Percentiles rank a stretch among this genome's conserved stretches.
Evolutionary conservation across 176 grass and related monocot genomes (phyloP).

Genomic region (Paspalum notatum): DNA sequence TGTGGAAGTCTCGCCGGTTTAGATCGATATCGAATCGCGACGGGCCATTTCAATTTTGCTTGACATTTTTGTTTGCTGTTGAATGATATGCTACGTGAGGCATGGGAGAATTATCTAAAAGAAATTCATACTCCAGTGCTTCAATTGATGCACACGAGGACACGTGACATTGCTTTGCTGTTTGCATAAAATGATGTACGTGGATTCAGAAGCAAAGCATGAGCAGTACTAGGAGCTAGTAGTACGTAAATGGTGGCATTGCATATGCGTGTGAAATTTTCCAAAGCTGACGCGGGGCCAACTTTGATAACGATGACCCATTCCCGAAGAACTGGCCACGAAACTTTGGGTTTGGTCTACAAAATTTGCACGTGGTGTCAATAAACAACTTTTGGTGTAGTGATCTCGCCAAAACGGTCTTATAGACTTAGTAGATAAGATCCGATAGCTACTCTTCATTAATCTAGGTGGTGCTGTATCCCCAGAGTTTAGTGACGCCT

Average conservation of each 20-base stretch:
- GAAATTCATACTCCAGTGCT: neutral
- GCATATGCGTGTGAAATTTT: constrained; percentile 10
- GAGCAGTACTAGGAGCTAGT: neutral
- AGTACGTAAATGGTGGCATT: neutral
- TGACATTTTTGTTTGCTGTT: neutral
- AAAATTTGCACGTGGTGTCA: neutral
- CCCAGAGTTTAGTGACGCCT: too few relatives aligned
- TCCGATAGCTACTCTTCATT: too few relatives aligned
- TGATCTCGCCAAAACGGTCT: too few relatives aligned
- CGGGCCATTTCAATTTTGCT: neutral
- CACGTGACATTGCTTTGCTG: neutral
- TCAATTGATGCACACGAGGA: neutral
- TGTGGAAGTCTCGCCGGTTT: neutral
- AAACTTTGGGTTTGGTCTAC: neutral
- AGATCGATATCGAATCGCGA: neutral
- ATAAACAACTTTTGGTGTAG: neutral
- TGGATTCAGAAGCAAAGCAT: constrained; percentile 30
- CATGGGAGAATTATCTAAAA: neutral
- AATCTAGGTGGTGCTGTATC: too few relatives aligned
- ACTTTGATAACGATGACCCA: neutral
- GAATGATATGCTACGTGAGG: neutral
- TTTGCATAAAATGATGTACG: neutral
- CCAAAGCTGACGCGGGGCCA: neutral
- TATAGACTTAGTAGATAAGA: too few relatives aligned
- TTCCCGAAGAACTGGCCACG: neutral